Evolutionary conservation across 176 grass and related monocot species (phyloP), one percentile per base, ranked within the genome.

Genomic region (Carex cristatella): DNA sequence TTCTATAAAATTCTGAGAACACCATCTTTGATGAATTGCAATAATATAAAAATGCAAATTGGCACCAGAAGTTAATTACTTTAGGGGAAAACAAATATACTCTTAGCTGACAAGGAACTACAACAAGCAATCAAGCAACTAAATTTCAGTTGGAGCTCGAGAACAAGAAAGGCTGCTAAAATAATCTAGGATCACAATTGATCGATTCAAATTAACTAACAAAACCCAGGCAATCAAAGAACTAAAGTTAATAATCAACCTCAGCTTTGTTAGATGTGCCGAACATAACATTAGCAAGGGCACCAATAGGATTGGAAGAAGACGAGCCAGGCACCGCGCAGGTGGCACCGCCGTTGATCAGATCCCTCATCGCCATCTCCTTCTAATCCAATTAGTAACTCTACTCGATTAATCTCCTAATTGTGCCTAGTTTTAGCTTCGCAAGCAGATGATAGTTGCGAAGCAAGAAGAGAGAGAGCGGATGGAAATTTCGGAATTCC

Each of bases 321-420:
- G 96, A 90, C 18, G 89, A 81, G 80, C 91, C 96, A 5, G 92
- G 91, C 67, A 91, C 89, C n/a, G 85, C 78, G 87, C 96, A 99
- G 83, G 66, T 88, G 56, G 83, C 91, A 53, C 89, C 87, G 46
- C 96, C 91, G 85, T 91, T 88, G 81, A 95, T 49, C 79, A 99
- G 93, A 79, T 95, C 91, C 56, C 96, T 92, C 90, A 92, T 88
- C 83, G 93, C 91, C 96, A 99, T 99, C 83, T 91, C 66, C 56
- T 38, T 31, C 57, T 76, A 61, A 80, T 40, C 77, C 59, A 48
- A 19, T 49, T 5, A 64, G 42, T 27, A 27, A 46, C 65, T 14
- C 38, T 56, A 27, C 61, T 32, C 48, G 31, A 56, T 81, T 64
- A 67, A 32, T 67, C 81, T 83, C 81, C 55, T 30, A 54, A 56